A percentile compares a stretch with the other conserved stretches of the same genome.
Conservation (phyloP, 2,329 filamentous ascomycete genomes). For the Trichophyton simii region DNA sequence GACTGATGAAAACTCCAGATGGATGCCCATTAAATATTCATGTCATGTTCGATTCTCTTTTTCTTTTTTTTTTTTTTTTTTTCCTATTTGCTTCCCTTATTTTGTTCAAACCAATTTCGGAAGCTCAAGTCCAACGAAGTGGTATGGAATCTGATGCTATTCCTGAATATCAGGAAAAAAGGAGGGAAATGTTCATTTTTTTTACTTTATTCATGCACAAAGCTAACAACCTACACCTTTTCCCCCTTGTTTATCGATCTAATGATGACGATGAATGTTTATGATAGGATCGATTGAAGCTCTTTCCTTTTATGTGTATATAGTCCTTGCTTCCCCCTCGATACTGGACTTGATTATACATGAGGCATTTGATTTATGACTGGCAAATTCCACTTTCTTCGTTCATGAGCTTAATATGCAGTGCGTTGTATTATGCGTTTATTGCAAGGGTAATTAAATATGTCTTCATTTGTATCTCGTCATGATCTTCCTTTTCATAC, state of each 20-base stretch:
- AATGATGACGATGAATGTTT: conserved; percentile 3
- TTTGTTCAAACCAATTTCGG: background rate
- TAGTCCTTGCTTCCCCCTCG: background rate
- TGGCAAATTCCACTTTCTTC: background rate
- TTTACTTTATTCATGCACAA: background rate
- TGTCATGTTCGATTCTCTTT: background rate
- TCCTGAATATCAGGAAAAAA: background rate
- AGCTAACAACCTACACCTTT: background rate
- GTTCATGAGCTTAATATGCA: background rate
- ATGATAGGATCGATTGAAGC: background rate
- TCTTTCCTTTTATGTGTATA: background rate
- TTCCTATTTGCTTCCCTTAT: background rate
- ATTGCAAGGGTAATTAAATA: background rate
- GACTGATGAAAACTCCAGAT: background rate
- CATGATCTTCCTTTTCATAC: conserved; percentile 3
- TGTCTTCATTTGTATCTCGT: background rate
- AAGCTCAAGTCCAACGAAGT: background rate
- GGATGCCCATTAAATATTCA: background rate
- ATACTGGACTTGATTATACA: conserved; percentile 1
- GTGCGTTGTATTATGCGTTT: too few relatives aligned
- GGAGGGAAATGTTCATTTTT: background rate
- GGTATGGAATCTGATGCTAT: background rate
- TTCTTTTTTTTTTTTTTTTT: background rate
- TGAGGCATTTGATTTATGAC: conserved; percentile 1
- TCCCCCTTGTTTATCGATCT: background rate